Base-by-base conservation (phyloP, 1,284 basidiomycete genomes). In the Hemileia vastatrix region DNA sequence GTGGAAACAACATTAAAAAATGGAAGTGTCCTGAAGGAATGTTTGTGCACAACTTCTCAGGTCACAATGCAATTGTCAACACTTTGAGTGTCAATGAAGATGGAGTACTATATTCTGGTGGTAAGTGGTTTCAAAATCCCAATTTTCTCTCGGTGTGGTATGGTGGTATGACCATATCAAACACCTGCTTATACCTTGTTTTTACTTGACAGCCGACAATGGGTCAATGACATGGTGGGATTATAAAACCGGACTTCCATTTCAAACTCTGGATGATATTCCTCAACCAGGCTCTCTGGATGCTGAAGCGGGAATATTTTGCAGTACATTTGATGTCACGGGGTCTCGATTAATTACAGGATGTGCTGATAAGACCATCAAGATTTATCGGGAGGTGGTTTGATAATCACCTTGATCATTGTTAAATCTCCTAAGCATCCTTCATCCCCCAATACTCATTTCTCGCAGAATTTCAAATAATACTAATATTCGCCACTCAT, bases 1-100 rank as follows among this genome's bases (percentile, higher is more conserved):
- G 94, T 11, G 92, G 91, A 0, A 95, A 95, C 79, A 97, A 97
- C 77, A 95, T 98, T 79, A 99, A 99, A 77, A 96, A 96, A 76
- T 99, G 94, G 94, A 93, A 94, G 72, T 97, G 90, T 71, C 94
- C 94, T 9, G 91, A 97, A 67, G 95, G 95, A 45, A 79, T 83
- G 1, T 94, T 98, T 69, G 90, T 97, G 6, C 88, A 87, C 81
- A 96, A 96, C 79, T 96, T 97, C 77, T 82, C 84, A 57, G 92
- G 93, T 0, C 94, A 97, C 76, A 92, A 96, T 67, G 89, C 91
- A 0, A 96, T 97, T 76, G 90, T 98, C 80, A 99, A 99, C 77
- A 94, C 92, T 19, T 75, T 98, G 62, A 86, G 86, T 19, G 87
- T 96, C 67, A 98, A 97, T 74, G 81, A 88, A 21, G 94, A 98